phyloP scores from a whole-genome alignment of 495 filamentous ascomycete genomes.

The Talaromyces adpressus region DNA sequence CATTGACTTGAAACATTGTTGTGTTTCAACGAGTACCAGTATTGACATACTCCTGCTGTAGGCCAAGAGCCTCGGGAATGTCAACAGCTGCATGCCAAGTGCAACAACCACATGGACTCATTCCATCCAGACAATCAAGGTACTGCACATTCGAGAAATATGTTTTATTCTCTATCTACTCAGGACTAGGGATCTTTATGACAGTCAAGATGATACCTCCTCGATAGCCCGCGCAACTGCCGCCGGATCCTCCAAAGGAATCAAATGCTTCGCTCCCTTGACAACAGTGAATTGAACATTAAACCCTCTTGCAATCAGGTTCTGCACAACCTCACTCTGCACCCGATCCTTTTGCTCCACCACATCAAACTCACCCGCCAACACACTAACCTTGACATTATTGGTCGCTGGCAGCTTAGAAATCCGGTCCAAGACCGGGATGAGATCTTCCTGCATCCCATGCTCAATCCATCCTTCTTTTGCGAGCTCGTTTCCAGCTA shows the following conservation, averaged over 20 bases:
- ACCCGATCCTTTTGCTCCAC: constrained; percentile 29
- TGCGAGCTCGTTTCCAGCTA: constrained; percentile 22
- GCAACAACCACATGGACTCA: neutral
- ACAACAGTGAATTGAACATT: neutral
- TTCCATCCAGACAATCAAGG: neutral
- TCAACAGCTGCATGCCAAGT: neutral
- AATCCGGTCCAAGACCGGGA: neutral
- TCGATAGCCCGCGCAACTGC: constrained; percentile 2
- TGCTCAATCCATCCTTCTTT: constrained; percentile 32
- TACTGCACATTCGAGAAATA: constrained; percentile 12
- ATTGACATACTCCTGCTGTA: neutral
- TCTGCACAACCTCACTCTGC: constrained; percentile 16
- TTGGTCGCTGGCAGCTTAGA: neutral
- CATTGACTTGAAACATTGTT: neutral
- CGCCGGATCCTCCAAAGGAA: constrained; percentile 7
- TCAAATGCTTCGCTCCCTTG: constrained; percentile 4
- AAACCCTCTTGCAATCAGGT: constrained; percentile 11
- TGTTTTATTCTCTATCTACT: constrained; percentile 24
- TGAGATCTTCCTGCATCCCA: constrained; percentile 35
- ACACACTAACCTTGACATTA: constrained; percentile 16
- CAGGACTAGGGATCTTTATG: too few relatives aligned
- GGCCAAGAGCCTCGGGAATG: neutral
- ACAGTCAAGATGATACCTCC: neutral
- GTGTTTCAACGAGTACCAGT: neutral
- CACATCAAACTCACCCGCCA: constrained; percentile 26